Evolutionary conservation across 148 eudicot species (phyloP), one percentile per base, ranked within the genome.

Genomic region (Oxyria digyna): DNA sequence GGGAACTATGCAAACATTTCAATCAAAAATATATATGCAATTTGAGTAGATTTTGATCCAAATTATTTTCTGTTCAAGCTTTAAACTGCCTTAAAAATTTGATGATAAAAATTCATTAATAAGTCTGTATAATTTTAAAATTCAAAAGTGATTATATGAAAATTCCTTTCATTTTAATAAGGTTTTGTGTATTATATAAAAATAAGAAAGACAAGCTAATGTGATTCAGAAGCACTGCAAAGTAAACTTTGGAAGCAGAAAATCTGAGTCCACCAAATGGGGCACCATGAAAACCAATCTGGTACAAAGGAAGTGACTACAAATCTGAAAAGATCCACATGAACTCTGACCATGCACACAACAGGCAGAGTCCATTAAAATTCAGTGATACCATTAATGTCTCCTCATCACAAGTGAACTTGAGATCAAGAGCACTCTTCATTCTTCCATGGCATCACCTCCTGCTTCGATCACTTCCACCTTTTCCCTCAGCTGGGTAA

Each of bases 391-490:
- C 9, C 62, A 54, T 24, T 21, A 54, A 54, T 21, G 31, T 54
- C 24, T 54, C 17, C 14, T 0, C 62, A 11, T 54, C 62, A 21
- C 6, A 24, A 23, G 29, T 52, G 27, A 52, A 8, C 29, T 52
- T 23, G 14, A 52, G 32, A 24, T 26, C 63, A 27, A 57, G 64
- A 54, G 23, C n/a, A 4, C 15, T 57, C 64, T 27, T 82, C 76
- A 82, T 67, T 91, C 96, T 79, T 91, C 97, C 93, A 91, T 91
- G 17, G 91, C 96, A 52, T 89, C 97, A 43, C 91, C 93, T 26
- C 83, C 88, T 46, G 18, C 52, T 73, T 80, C 88, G 20, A 76
- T 68, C 21, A 78, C 89, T 72, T 78, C 80, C 65, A 79, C 85
- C 52, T 72, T 41, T 72, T 77, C 78, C 70, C 68, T 80, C 67